These are phyloP conservation scores for Trichoderma hamatum DNA, from an alignment of 2,329 filamentous ascomycete species.

Conservation along the genomic window DNA sequence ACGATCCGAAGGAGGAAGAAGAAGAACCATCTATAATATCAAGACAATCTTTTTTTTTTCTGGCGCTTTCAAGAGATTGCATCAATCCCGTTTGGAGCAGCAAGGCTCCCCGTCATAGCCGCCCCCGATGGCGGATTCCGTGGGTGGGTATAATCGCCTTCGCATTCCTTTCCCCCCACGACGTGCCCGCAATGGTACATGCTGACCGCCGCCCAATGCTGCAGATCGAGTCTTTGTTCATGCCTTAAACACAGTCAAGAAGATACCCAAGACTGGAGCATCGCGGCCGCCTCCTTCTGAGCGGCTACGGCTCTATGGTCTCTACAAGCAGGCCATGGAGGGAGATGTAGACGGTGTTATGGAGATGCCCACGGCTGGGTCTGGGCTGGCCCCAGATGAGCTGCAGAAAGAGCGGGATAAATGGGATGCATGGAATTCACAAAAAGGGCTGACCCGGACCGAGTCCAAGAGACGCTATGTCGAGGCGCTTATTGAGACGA, in stretches of 20 bases:
- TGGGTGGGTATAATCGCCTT: slow-evolving; percentile 38
- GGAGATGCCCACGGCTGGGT: slow-evolving; percentile 68
- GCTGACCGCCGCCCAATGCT: slow-evolving; percentile 23
- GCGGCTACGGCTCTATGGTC: slow-evolving; percentile 88
- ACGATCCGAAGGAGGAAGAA: neutral
- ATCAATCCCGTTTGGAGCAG: slow-evolving; percentile 19
- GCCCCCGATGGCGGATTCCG: slow-evolving; percentile 44
- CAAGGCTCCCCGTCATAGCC: slow-evolving; percentile 21
- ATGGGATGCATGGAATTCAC: slow-evolving; percentile 95
- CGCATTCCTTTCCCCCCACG: slow-evolving; percentile 7
- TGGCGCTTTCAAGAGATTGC: neutral
- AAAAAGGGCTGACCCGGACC: slow-evolving; percentile 80
- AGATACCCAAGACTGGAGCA: slow-evolving; percentile 91
- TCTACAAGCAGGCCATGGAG: slow-evolving; percentile 99
- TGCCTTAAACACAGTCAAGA: slow-evolving; percentile 97
- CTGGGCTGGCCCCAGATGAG: slow-evolving; percentile 55
- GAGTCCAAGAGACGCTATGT: slow-evolving; percentile 95
- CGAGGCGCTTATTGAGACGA: slow-evolving; percentile 90
- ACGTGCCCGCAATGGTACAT: slow-evolving; percentile 4
- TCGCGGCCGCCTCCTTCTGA: slow-evolving; percentile 83
- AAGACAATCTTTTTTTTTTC: neutral
- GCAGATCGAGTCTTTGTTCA: slow-evolving; percentile 97
- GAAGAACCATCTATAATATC: neutral
- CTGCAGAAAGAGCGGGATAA: slow-evolving; percentile 65
- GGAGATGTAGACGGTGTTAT: slow-evolving; percentile 94